Evolutionary conservation across 345 rosid genomes (phyloP).

Genomic region (Populus nigra): DNA sequence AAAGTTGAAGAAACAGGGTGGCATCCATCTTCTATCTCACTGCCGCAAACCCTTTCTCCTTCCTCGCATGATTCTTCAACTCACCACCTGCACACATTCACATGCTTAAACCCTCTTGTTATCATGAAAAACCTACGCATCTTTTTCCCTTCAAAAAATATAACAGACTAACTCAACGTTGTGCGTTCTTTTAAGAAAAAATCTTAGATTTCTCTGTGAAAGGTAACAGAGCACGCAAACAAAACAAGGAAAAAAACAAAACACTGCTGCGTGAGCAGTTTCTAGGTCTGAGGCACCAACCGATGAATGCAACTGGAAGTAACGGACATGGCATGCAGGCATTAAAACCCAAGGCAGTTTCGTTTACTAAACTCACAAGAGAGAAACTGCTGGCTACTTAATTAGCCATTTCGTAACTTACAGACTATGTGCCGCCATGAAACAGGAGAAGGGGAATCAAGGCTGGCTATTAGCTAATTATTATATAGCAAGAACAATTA

Average conservation of each 20-base stretch:
- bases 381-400: neutral
- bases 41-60: slow-evolving; percentile 44
- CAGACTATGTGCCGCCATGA: neutral
- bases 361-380: neutral
- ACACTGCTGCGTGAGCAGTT: slow-evolving; percentile 14
- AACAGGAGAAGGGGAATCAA: neutral
- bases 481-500: neutral
- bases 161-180: neutral
- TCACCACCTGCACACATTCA: slow-evolving; percentile 50
- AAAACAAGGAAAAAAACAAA: slow-evolving; percentile 4
- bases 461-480: neutral
- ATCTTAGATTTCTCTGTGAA: neutral
- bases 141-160: neutral
- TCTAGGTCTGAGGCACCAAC: neutral
- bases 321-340: neutral
- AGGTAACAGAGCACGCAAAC: neutral
- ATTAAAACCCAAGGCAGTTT: neutral
- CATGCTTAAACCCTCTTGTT: slow-evolving; percentile 11
- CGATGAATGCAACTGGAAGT: slow-evolving; percentile 7
- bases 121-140: no score
- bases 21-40: slow-evolving; percentile 34
- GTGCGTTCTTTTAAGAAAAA: neutral
- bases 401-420: neutral
- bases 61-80: slow-evolving; percentile 48
- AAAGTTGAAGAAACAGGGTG: slow-evolving; percentile 19